Conservation (phyloP, 345 rosid species). For the Erucastrum elatum region DNA sequence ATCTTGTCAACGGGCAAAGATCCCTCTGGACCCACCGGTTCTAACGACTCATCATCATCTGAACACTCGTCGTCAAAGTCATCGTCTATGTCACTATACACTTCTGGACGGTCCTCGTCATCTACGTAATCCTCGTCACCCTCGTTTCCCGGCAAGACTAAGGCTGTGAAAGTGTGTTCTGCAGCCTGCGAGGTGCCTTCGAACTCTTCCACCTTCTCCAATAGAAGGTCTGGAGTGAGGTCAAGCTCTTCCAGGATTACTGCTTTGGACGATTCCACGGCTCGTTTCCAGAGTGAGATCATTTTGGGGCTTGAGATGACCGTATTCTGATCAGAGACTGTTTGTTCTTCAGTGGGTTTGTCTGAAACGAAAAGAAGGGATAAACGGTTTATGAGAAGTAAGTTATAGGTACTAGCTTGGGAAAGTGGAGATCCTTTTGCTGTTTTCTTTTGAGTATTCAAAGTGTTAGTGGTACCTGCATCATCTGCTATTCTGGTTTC, state of each 20-base stretch:
- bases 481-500: constrained; percentile 32
- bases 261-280: constrained; percentile 70
- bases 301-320: constrained; percentile 74
- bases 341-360: constrained; percentile 10
- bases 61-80: constrained; percentile 49
- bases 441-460: not conserved
- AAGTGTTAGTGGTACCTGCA: constrained; percentile 40
- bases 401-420: not conserved
- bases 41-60: constrained; percentile 48
- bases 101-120: constrained; percentile 35
- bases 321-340: constrained; percentile 25
- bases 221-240: constrained; percentile 65
- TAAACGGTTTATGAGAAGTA: not conserved
- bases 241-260: constrained; percentile 53
- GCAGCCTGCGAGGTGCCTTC: constrained; percentile 61
- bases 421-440: not conserved
- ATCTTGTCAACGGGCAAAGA: constrained; percentile 67
- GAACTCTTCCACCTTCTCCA: constrained; percentile 75
- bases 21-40: constrained; percentile 45
- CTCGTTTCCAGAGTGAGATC: constrained; percentile 72
- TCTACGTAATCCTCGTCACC: constrained; percentile 36
- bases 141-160: constrained; percentile 45
- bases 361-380: constrained; percentile 22
- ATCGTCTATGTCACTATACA: constrained; percentile 37
- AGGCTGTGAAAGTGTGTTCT: constrained; percentile 75